A percentile compares a stretch with the other conserved stretches of the same genome.
These are phyloP conservation scores for Leccinum pallidistipes DNA, from an alignment of 1,284 basidiomycete genomes.

Conservation along the genomic window DNA sequence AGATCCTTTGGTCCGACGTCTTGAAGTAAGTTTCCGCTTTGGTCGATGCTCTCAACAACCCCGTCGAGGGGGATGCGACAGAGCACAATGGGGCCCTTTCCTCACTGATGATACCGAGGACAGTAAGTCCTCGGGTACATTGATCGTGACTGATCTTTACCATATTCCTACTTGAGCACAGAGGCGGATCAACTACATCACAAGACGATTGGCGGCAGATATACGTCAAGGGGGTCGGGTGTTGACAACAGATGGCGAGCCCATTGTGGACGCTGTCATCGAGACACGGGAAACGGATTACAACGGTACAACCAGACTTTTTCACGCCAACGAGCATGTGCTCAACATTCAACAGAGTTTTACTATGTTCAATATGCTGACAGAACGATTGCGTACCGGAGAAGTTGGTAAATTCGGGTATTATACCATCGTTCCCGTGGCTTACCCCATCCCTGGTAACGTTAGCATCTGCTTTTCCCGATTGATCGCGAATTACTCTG, in stretches of 20 bases:
- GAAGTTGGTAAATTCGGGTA: constrained; percentile 71
- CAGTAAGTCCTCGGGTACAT: too few relatives aligned
- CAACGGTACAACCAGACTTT: constrained; percentile 19
- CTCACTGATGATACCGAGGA: too few relatives aligned
- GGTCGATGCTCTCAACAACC: constrained; percentile 36
- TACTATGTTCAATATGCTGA: constrained; percentile 67
- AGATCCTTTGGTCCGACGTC: constrained; percentile 81
- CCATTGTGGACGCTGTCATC: constrained; percentile 64
- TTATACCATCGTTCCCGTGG: constrained; percentile 73
- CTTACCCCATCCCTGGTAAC: constrained; percentile 80
- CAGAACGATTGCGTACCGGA: constrained; percentile 56
- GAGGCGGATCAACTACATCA: too few relatives aligned
- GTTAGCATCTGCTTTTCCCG: constrained; percentile 34
- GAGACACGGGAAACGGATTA: constrained; percentile 88
- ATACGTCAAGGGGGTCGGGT: constrained; percentile 73
- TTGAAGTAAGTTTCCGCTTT: constrained; percentile 72
- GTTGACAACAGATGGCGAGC: constrained; percentile 63
- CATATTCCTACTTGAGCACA: too few relatives aligned
- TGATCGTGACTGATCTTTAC: too few relatives aligned
- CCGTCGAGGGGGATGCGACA: too few relatives aligned
- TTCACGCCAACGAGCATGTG: neutral
- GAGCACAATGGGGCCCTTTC: too few relatives aligned
- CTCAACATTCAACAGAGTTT: constrained; percentile 37
- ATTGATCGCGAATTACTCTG: neutral
- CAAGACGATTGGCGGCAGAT: constrained; percentile 48